These are phyloP conservation scores for Mercurialis annua DNA, from an alignment of 345 rosid species.

Conservation along the genomic window DNA sequence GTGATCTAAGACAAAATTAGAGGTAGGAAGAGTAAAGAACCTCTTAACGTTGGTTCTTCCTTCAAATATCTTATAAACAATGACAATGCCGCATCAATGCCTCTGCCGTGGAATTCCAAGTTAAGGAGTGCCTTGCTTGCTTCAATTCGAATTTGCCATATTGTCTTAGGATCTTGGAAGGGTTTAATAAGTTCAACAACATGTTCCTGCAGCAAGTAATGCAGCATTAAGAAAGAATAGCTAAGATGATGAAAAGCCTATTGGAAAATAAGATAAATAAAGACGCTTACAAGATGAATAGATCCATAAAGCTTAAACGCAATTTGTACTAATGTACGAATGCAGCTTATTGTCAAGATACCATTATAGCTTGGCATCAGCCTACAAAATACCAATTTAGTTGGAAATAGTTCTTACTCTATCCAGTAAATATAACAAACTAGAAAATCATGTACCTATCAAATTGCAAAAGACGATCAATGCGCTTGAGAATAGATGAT, in stretches of 20 bases:
- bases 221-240: constrained; percentile 18
- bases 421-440: constrained; percentile 12
- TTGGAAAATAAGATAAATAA: constrained; percentile 8
- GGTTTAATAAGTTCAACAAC: constrained; percentile 72
- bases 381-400: constrained; percentile 38
- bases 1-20: background rate
- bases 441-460: constrained; percentile 58
- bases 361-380: constrained; percentile 97
- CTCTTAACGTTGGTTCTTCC: constrained; percentile 85
- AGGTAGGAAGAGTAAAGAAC: constrained; percentile 32
- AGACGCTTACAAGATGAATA: constrained; percentile 63
- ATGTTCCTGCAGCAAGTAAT: constrained; percentile 61
- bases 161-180: constrained; percentile 49
- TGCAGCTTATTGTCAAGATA: constrained; percentile 87
- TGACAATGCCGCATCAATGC: constrained; percentile 68
- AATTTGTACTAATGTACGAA: constrained; percentile 75
- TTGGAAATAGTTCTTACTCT: background rate
- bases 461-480: constrained; percentile 88
- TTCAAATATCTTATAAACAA: constrained; percentile 64
- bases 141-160: constrained; percentile 79
- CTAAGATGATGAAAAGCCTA: constrained; percentile 9
- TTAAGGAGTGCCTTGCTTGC: constrained; percentile 90
- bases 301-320: constrained; percentile 79
- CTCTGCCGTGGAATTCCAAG: constrained; percentile 78
- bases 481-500: constrained; percentile 93